Evolutionary conservation across 306 rosid genomes (phyloP), one percentile per base, ranked within the genome.

Genomic region (Nissolia schottii): DNA sequence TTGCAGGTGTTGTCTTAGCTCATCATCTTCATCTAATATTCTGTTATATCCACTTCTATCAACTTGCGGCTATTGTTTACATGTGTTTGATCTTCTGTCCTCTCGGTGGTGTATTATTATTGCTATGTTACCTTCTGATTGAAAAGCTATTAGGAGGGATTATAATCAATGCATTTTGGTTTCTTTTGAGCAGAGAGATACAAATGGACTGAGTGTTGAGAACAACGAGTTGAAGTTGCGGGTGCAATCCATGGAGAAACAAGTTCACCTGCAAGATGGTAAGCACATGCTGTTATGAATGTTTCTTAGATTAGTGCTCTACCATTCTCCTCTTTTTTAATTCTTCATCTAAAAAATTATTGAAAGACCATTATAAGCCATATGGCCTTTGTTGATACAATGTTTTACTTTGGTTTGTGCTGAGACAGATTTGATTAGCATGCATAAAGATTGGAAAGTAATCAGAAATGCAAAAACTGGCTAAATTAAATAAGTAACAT

Each of bases 261-360:
- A 89, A 76, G 90, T 89, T 70, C 94, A 87, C 84, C 64, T 92
- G 82, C 94, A 92, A 87, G 92, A 87, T 78, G 96, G 97, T 92
- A 81, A 83, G 83, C 27, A 4, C 57, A 35, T 28, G 53, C 65
- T 57, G 25, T 14, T 37, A 31, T 63, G 15, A 28, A 35, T 2
- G 10, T 3, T 49, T 71, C 38, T 40, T 7, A 66, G 43, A 12
- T 25, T 24, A 40, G 19, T 63, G 15, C 67, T 37, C 58, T 7
- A 31, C 29, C 3, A 56, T 13, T 66, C 56, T 57, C 2, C 41
- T 43, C 60, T 38, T 28, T 31, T 70, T 12, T n/a, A 31, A 29
- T 55, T 41, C 23, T 59, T 13, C 3, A 32, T 13, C 28, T 27
- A 5, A 18, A 31, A 11, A n/a, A 15, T 53, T 13, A 19, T 64